Conservation (phyloP, 192 early-diverging fungal species). For the Thamnidium elegans region DNA sequence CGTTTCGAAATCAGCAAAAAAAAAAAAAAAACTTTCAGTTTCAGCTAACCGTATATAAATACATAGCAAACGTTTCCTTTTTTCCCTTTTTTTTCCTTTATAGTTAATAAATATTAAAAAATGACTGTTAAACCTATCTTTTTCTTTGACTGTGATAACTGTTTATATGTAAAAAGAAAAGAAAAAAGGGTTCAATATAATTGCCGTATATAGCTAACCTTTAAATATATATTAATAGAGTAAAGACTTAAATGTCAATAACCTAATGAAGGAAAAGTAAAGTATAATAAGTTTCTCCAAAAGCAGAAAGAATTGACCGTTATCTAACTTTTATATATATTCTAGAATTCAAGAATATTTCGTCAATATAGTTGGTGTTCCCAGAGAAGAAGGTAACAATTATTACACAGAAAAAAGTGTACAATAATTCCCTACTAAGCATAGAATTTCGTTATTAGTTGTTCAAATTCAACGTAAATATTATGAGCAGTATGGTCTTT, state of each 20-base stretch:
- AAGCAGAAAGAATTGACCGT: too few relatives aligned
- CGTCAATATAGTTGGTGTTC: slow-evolving; percentile 46
- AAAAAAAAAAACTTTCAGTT: too few relatives aligned
- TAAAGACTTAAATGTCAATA: slow-evolving; percentile 47
- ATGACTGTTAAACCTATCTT: slow-evolving; percentile 48
- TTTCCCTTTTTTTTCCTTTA: too few relatives aligned
- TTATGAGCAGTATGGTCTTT: slow-evolving; percentile 68
- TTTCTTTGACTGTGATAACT: slow-evolving; percentile 84
- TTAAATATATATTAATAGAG: slow-evolving; percentile 16
- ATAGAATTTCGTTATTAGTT: slow-evolving; percentile 31
- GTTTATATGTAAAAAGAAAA: slow-evolving; percentile 63
- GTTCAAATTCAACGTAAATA: slow-evolving; percentile 53
- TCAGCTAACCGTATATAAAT: too few relatives aligned
- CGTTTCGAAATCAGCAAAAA: too few relatives aligned
- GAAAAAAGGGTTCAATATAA: too few relatives aligned
- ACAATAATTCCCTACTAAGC: too few relatives aligned
- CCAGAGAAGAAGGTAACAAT: slow-evolving; percentile 44
- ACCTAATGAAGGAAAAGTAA: slow-evolving; percentile 55
- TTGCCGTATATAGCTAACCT: neutral
- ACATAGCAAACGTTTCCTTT: too few relatives aligned
- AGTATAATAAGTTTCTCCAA: too few relatives aligned
- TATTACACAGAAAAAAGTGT: too few relatives aligned
- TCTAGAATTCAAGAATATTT: slow-evolving; percentile 63
- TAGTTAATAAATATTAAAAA: neutral
- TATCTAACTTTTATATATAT: too few relatives aligned